These are phyloP conservation scores for Candida sanyaensis DNA, from an alignment of 1,139 yeast genomes.

Conservation along the genomic window DNA sequence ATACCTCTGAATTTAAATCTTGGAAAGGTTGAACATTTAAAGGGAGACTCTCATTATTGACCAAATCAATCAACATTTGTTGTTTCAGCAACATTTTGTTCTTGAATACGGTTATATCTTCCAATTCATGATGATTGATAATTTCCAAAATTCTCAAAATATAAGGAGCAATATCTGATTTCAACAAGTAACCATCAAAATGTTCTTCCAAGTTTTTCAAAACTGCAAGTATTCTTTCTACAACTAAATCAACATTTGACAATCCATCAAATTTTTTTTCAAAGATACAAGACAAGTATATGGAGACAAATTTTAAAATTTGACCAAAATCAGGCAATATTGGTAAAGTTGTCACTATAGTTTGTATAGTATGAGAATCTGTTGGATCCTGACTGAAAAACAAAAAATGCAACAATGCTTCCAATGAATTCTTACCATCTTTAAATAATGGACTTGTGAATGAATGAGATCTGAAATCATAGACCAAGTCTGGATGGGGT, in stretches of 20 bases:
- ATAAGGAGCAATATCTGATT: constrained; percentile 42
- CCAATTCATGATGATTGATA: constrained; percentile 17
- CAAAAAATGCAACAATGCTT: constrained; percentile 73
- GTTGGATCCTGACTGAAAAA: constrained; percentile 43
- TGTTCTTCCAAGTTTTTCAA: constrained; percentile 34
- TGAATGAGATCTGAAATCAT: constrained; percentile 48
- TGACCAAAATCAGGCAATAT: constrained; percentile 60
- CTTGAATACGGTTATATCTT: constrained; percentile 25
- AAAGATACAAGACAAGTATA: constrained; percentile 24
- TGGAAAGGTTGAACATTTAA: constrained; percentile 26
- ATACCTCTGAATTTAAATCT: constrained; percentile 35
- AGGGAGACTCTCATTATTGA: constrained; percentile 20
- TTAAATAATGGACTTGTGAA: constrained; percentile 15
- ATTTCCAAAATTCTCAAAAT: constrained; percentile 37
- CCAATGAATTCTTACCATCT: constrained; percentile 42
- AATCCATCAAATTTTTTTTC: constrained; percentile 23
- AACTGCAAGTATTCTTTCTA: constrained; percentile 42
- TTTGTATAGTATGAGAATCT: constrained; percentile 30
- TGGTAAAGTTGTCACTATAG: constrained; percentile 62
- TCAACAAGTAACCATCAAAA: constrained; percentile 41
- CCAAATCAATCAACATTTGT: constrained; percentile 34
- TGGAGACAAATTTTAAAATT: constrained; percentile 43
- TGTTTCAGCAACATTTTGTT: constrained; percentile 36
- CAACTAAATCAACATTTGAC: constrained; percentile 24
- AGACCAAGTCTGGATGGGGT: constrained; percentile 67